Evolutionary conservation across 164 flowering plant genomes (phyloP), one percentile per base, ranked within the genome.

Genomic region (Malania oleifera): DNA sequence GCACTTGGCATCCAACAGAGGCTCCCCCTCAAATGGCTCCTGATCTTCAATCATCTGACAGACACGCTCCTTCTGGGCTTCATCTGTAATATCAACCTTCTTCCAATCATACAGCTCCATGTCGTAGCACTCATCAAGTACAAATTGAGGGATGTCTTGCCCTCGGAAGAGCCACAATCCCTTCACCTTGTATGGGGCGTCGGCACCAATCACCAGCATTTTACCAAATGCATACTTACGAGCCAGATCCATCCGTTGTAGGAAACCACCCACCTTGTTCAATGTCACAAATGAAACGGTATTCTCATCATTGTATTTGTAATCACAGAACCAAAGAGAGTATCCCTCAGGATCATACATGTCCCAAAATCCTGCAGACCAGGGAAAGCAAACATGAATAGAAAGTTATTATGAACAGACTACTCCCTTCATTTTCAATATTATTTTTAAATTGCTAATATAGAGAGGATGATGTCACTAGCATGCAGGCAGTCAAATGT

Each of bases 161-260:
- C 98, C 97, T 14, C 98, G 84, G 96, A 92, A 92, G 24, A 92
- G 88, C 97, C 97, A 92, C 71, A 92, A 28, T 0, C 98, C 98
- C 78, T 87, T 83, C 37, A 92, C 87, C 83, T 89, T 92, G 72
- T 49, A 89, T n/a, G 98, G 98, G 2, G 87, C 67, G 35, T 73
- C 83, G 3, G 80, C 55, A 0, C 98, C 98, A 43, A 84, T 84
- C 9, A 92, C 61, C 20, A 89, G 73, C 91, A 85, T 92, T 80
- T 92, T 91, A 18, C 98, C 97, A 55, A 92, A 92, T 0, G 97
- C 97, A 64, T 92, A 92, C 59, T 92, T 92, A 38, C 97, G 79
- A 5, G 83, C 87, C 67, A 92, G 62, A 63, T 89, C 98, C 98
- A 92, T 89, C 12, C 97, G 70, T 48, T 92, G 87, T 15, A 80